Evolutionary conservation across 257 asterid species (phyloP).

Genomic region (Forsythia viridissima): DNA sequence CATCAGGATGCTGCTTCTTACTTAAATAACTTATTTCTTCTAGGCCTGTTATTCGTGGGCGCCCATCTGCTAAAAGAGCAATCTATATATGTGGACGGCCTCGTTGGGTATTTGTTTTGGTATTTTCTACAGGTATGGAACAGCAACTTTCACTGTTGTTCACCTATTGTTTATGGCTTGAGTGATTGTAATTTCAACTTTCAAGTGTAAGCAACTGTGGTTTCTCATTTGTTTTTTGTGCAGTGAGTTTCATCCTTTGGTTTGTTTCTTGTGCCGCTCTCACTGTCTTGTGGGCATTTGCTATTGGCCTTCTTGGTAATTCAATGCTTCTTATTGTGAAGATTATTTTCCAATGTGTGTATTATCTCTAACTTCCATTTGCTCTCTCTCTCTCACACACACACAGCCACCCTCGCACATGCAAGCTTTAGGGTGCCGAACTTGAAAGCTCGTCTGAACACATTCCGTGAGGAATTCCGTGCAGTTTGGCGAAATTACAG

Average conservation of each 20-base stretch:
- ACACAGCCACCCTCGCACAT: slow-evolving; percentile 72
- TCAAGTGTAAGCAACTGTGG: neutral
- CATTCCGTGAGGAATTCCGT: slow-evolving; percentile 95
- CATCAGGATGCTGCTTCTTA: slow-evolving; percentile 20
- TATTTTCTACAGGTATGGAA: slow-evolving; percentile 56
- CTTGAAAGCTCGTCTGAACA: slow-evolving; percentile 91
- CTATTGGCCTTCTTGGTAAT: slow-evolving; percentile 79
- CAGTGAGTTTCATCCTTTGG: slow-evolving; percentile 86
- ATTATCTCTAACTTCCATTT: slow-evolving; percentile 14
- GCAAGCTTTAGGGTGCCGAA: slow-evolving; percentile 95
- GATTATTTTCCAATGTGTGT: slow-evolving; percentile 14
- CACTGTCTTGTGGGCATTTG: slow-evolving; percentile 65
- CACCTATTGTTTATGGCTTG: neutral
- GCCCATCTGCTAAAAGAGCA: slow-evolving; percentile 80
- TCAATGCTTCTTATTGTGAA: slow-evolving; percentile 7
- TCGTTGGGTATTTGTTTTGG: slow-evolving; percentile 78
- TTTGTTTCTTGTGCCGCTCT: slow-evolving; percentile 76
- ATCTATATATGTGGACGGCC: slow-evolving; percentile 90
- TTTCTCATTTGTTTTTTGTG: slow-evolving; percentile 19
- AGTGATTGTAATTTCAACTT: slow-evolving; percentile 8
- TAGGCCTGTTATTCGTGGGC: slow-evolving; percentile 97
- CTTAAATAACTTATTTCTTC: slow-evolving; percentile 30
- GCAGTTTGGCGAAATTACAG: slow-evolving; percentile 96
- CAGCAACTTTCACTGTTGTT: slow-evolving; percentile 1
- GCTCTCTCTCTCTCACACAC: slow-evolving; percentile 24